These are phyloP conservation scores for Metarhizium rileyi DNA, from an alignment of 2,329 filamentous ascomycete genomes.

Conservation along the genomic window DNA sequence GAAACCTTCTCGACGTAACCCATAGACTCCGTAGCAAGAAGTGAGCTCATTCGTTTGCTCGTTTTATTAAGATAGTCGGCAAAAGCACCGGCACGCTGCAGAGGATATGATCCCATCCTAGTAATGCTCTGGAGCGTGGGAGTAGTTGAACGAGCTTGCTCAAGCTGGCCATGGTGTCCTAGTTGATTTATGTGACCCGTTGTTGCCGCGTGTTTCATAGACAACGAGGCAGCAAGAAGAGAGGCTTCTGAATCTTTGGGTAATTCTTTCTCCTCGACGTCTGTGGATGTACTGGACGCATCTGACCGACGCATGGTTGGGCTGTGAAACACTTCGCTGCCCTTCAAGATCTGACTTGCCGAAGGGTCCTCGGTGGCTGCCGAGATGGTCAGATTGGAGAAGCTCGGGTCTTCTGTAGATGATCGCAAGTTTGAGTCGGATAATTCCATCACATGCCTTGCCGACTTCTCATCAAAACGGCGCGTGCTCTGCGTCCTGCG, in stretches of 20 bases:
- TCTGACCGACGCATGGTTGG: constrained; percentile 54
- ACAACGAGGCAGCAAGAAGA: constrained; percentile 5
- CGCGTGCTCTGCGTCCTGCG: constrained; percentile 42
- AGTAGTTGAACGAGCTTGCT: constrained; percentile 17
- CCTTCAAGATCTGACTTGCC: constrained; percentile 79
- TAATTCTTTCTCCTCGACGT: constrained; percentile 12
- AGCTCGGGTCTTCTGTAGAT: constrained; percentile 59
- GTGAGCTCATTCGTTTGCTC: constrained; percentile 69
- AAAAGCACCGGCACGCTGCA: constrained; percentile 74
- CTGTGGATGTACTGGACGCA: constrained; percentile 25
- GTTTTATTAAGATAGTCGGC: constrained; percentile 71
- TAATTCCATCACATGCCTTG: constrained; percentile 48
- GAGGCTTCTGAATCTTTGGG: constrained; percentile 5
- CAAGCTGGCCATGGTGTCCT: constrained; percentile 15
- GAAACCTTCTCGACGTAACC: constrained; percentile 95
- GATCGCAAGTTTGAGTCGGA: constrained; percentile 70
- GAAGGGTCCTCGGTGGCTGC: constrained; percentile 66
- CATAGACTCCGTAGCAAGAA: constrained; percentile 86
- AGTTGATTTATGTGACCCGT: constrained; percentile 27
- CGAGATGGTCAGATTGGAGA: constrained; percentile 60
- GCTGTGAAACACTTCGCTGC: constrained; percentile 80
- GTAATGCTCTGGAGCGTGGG: constrained; percentile 43
- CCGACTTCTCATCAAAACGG: constrained; percentile 32
- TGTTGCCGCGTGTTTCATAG: constrained; percentile 24
- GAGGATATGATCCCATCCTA: constrained; percentile 61